Evolutionary conservation across 75 land plant species (phyloP), one percentile per base, ranked within the genome.

Genomic region (Pseudotsuga menziesii): DNA sequence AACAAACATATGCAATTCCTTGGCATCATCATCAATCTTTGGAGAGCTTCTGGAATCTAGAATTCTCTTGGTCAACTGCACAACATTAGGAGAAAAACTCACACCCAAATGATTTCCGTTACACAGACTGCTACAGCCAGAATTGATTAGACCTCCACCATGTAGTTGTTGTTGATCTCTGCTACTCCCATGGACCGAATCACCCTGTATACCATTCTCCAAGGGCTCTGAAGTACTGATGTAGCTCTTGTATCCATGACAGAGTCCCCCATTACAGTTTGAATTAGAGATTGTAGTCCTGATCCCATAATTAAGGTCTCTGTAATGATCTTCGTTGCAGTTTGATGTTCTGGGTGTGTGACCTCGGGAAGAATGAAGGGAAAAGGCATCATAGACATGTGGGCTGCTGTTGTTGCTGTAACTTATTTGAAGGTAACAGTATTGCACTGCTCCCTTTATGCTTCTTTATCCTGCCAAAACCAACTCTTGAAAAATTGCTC

Each of bases 1-100:
- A 12, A 91, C 94, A 66, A 91, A 91, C 94, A 91, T 91, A 70
- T 91, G 98, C 29, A 95, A 83, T 75, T 95, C 98, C 81, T 88
- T 93, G 58, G 82, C 86, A 29, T 67, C 75, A 4, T 89, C 93
- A 15, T 85, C 93, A 26, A 72, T 23, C 79, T 63, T 78, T 22
- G 77, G 58, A 74, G 79, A 70, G 36, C 48, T 76, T 75, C 52
- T 66, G 23, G 59, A 74, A 73, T 78, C 80, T 5, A 57, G 58
- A 36, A 73, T 56, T 54, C 56, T 78, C 78, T 73, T 78, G 19
- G 77, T 62, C 26, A 78, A 74, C 76, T 78, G 80, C 55, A 57
- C 55, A 27, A 73, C 78, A 44, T 77, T 76, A 3, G 78, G 78
- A n/a, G 78, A 76, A 60, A 61, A 39, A 36, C 72, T 63, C 41